These are phyloP conservation scores for Euphorbia schlechtendalii DNA, from an alignment of 441 rosid species.

Conservation along the genomic window DNA sequence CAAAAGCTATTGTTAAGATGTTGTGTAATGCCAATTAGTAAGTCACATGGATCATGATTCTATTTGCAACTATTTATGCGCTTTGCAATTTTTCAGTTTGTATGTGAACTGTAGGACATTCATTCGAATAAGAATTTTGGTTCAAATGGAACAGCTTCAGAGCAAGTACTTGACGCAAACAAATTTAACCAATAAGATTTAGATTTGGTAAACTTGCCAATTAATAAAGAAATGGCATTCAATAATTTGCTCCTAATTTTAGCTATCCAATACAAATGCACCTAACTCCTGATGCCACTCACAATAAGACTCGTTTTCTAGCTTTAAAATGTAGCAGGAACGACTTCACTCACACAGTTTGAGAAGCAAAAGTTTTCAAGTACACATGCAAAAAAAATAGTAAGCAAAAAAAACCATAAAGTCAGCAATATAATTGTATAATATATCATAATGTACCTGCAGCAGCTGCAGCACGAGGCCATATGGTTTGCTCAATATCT, in stretches of 20 bases:
- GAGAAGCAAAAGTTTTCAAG: background rate
- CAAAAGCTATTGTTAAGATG: background rate
- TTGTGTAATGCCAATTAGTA: background rate
- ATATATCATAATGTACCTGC: slow-evolving; percentile 36
- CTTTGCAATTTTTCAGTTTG: no score
- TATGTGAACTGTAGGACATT: no score
- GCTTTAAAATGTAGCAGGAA: background rate
- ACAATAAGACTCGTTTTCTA: slow-evolving; percentile 8
- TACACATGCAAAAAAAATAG: background rate
- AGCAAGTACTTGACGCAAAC: no score
- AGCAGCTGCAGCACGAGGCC: slow-evolving; percentile 84
- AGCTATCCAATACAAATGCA: background rate
- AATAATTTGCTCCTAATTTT: background rate
- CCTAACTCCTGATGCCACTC: background rate
- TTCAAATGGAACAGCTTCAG: no score
- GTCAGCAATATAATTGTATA: background rate
- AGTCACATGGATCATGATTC: background rate
- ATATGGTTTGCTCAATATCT: slow-evolving; percentile 61
- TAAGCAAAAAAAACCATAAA: background rate
- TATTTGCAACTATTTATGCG: no score
- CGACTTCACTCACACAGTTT: background rate
- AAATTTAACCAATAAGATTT: no score
- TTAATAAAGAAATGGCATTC: background rate
- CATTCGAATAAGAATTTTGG: no score
- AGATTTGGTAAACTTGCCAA: background rate